phyloP scores from a whole-genome alignment of 768 basidiomycete species.

The Piloderma croceum region DNA sequence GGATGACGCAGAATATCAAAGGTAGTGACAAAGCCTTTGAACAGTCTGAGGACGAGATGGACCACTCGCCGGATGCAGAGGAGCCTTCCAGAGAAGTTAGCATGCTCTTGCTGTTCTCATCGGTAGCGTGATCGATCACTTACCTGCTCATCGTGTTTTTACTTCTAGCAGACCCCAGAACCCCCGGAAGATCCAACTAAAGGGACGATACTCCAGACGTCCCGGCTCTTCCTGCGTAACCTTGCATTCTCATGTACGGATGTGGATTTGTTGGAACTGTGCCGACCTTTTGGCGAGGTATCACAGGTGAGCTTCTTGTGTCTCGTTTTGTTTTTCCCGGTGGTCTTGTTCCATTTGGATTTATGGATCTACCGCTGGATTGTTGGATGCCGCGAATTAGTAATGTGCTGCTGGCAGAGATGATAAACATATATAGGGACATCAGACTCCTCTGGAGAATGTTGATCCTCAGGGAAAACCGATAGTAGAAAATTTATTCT shows the following conservation, averaged over 20 bases:
- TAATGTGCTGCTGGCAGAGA: constrained; percentile 26
- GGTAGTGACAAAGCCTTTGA: constrained; percentile 46
- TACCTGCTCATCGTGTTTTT: too few species aligned
- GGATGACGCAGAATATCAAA: constrained; percentile 48
- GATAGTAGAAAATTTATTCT: constrained; percentile 55
- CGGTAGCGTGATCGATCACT: too few species aligned
- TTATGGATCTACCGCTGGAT: constrained; percentile 2
- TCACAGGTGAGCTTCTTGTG: constrained; percentile 55
- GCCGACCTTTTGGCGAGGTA: constrained; percentile 64
- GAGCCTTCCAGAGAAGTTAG: too few species aligned
- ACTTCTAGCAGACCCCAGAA: too few species aligned
- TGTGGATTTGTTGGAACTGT: constrained; percentile 59
- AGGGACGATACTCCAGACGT: constrained; percentile 61
- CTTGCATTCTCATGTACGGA: constrained; percentile 82
- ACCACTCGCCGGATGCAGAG: too few species aligned
- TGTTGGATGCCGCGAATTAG: too few species aligned
- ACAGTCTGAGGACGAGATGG: constrained; percentile 51
- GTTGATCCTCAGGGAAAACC: constrained; percentile 40
- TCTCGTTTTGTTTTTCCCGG: constrained; percentile 1
- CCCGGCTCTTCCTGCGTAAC: constrained; percentile 90
- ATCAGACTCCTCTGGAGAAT: constrained; percentile 45
- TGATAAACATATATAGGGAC: constrained; percentile 52
- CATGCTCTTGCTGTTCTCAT: too few species aligned
- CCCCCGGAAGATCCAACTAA: constrained; percentile 27
- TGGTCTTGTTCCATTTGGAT: constrained; percentile 9